Conservation (phyloP, 2,329 filamentous ascomycete species). For the Alternaria sp. region DNA sequence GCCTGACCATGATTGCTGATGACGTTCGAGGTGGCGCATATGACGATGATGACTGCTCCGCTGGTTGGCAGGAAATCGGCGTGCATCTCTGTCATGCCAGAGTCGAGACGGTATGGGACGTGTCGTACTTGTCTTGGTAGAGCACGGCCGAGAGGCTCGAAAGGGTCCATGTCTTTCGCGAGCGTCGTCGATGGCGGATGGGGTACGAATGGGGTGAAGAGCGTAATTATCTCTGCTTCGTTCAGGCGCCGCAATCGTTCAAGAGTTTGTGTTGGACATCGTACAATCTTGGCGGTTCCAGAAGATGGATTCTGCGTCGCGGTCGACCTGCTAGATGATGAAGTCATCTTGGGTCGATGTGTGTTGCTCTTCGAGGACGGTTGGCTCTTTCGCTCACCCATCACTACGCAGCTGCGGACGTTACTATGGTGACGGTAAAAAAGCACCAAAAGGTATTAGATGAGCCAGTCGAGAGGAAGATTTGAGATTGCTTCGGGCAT, state of each 20-base stretch:
- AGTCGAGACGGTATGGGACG: conserved; percentile 70
- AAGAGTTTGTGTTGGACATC: conserved; percentile 33
- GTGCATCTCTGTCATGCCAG: conserved; percentile 70
- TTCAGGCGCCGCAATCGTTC: conserved; percentile 43
- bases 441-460: background rate
- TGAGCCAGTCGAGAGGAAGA: background rate
- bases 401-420: background rate
- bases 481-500: background rate
- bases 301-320: conserved; percentile 9
- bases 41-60: conserved; percentile 66
- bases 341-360: background rate
- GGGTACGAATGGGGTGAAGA: conserved; percentile 64
- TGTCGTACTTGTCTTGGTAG: conserved; percentile 70
- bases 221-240: conserved; percentile 50
- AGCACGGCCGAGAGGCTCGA: conserved; percentile 72
- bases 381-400: background rate
- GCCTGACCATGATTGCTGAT: conserved; percentile 27
- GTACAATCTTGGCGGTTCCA: conserved; percentile 30
- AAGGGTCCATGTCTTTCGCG: conserved; percentile 66
- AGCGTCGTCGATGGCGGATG: conserved; percentile 40
- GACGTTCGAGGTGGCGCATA: conserved; percentile 43
- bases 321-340: background rate
- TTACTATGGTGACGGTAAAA: background rate
- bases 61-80: conserved; percentile 67
- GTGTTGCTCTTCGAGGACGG: conserved; percentile 1